Evolutionary conservation across 2,329 filamentous ascomycete genomes (phyloP), one percentile per base, ranked within the genome.

Genomic region (Venturia carpophila): DNA sequence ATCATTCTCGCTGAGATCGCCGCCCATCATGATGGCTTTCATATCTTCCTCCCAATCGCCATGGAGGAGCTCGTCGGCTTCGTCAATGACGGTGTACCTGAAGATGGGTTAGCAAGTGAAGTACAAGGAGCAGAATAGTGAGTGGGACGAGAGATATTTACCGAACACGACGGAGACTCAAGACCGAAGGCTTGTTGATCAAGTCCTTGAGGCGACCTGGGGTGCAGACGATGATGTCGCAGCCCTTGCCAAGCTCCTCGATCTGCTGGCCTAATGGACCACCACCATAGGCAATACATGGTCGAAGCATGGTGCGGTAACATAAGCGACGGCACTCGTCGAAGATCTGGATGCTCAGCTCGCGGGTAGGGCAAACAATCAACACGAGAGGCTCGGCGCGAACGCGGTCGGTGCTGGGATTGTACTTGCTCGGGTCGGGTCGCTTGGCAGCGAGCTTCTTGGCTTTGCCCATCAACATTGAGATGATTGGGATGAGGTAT

Each of bases 271-370:
- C 75, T n/a, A 85, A 72, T 0, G 91, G 90, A 7, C 86, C 86
- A 68, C 94, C 94, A 62, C 94, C 94, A 70, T 97, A 99, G 39
- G 89, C 81, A 55, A 96, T 91, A 70, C 89, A 92, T 30, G 94
- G 93, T 49, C 94, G 91, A 66, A 99, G 82, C 91, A 96, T 96
- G 3, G 90, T 92, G 1, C 94, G 87, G 71, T 99, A 99, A 74
- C 92, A 97, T 61, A 97, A 85, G 70, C 93, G 91, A 68, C 94
- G 89, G 34, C 91, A 87, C 74, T 97, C 93, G 68, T 96, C 91
- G 77, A 96, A 97, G 69, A 97, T 96, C 73, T 99, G 94, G 2
- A 92, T 89, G 0, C 92, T 91, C 5, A 99, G 79, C 80, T 99
- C 94, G 43, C 94, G 89, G 64, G 90, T 94, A 0, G 94, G 94